Conservation (phyloP, 257 asterid genomes). For the Solanum bulbocastanum region DNA sequence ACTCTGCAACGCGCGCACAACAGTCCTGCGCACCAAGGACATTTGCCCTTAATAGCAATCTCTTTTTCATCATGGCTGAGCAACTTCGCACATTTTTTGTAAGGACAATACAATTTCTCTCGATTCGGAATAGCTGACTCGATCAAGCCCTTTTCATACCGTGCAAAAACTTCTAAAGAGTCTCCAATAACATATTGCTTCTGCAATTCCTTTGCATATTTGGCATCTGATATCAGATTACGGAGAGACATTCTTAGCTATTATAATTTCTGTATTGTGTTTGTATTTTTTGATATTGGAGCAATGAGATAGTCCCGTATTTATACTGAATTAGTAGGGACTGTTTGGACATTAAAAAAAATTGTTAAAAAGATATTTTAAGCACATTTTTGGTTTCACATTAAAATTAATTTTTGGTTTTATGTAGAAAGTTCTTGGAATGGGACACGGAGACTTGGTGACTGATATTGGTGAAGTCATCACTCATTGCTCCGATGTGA, state of each 20-base stretch:
- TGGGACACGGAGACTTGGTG: neutral
- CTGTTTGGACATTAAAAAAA: neutral
- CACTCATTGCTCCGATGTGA: neutral
- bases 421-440: neutral
- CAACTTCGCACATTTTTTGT: constrained; percentile 15
- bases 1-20: constrained; percentile 15
- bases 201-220: neutral
- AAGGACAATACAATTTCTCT: constrained; percentile 24
- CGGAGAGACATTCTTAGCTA: neutral
- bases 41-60: neutral
- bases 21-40: constrained; percentile 7
- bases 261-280: neutral
- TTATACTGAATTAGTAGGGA: neutral
- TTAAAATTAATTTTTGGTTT: neutral
- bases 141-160: constrained; percentile 28
- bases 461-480: neutral
- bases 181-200: neutral
- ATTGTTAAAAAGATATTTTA: no score
- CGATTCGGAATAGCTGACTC: constrained; percentile 23
- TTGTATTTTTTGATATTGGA: neutral
- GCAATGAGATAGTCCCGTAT: neutral
- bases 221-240: neutral
- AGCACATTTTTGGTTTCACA: neutral
- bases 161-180: neutral
- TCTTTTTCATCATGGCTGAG: neutral